Conservation (phyloP, 192 early-diverging fungal genomes). For the Backusella mclennaniae region DNA sequence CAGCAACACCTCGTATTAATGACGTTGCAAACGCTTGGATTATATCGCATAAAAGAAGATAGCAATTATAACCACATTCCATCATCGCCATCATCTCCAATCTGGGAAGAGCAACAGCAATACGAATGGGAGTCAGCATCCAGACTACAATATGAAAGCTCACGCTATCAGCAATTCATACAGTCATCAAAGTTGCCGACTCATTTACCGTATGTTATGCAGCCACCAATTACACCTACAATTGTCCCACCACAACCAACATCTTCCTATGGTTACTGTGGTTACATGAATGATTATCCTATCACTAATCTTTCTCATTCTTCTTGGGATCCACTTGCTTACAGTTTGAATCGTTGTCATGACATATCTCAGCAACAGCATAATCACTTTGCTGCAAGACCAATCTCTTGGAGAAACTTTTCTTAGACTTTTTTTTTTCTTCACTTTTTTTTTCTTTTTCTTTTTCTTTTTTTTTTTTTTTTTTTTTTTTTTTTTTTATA, state of each 20-base stretch:
- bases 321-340: constrained; percentile 18
- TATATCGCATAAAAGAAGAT: neutral
- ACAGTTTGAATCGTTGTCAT: constrained; percentile 13
- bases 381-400: neutral
- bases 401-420: constrained; percentile 18
- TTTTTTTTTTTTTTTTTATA: neutral
- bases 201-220: constrained; percentile 11
- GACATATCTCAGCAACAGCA: neutral
- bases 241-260: neutral
- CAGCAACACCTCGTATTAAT: constrained; percentile 1
- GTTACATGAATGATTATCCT: constrained; percentile 5
- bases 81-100: neutral
- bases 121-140: neutral
- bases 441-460: neutral
- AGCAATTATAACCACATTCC: neutral
- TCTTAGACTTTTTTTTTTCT: neutral
- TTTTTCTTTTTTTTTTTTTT: neutral
- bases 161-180: constrained; percentile 11
- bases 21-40: constrained; percentile 15
- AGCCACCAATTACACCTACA: neutral
- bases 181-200: neutral
- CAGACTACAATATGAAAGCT: neutral
- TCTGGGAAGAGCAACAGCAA: neutral
- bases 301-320: constrained; percentile 16
- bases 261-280: neutral